Evolutionary conservation across 208 protist genomes (phyloP).

Genomic region (Acanthamoeba triangularis): DNA sequence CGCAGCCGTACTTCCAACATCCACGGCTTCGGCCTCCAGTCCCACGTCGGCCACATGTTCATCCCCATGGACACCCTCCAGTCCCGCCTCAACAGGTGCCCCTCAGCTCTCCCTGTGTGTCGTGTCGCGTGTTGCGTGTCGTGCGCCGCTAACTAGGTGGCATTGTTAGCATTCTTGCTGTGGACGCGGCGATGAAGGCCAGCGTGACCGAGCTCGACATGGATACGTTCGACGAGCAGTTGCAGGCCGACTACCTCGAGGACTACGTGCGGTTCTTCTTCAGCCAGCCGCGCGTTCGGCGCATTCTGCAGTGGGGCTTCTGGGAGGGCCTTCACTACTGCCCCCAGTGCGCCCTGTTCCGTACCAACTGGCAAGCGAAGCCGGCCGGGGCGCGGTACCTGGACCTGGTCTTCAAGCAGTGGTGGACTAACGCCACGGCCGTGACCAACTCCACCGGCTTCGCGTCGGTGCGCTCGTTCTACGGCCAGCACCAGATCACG

Average conservation of each 20-base stretch:
- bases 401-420: constrained; percentile 28
- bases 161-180: not conserved
- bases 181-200: constrained; percentile 39
- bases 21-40: constrained; percentile 12
- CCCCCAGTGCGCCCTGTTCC: constrained; percentile 34
- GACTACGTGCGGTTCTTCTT: constrained; percentile 54
- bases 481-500: constrained; percentile 8
- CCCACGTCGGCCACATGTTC: constrained; percentile 14
- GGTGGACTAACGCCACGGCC: constrained; percentile 1
- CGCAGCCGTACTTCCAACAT: not conserved
- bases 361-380: constrained; percentile 30
- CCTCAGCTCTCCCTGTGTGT: not conserved
- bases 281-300: not conserved
- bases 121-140: not conserved
- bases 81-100: constrained; percentile 8
- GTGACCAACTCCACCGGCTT: not conserved
- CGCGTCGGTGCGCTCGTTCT: not conserved
- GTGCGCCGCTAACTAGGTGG: not conserved
- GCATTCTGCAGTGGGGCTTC: constrained; percentile 61
- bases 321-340: constrained; percentile 64
- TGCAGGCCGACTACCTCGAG: constrained; percentile 53
- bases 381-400: constrained; percentile 21
- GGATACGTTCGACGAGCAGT: not conserved
- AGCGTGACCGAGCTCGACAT: constrained; percentile 17
- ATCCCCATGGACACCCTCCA: constrained; percentile 39